A percentile compares a stretch with the other conserved stretches of the same genome.
These are phyloP conservation scores for Aureoboletus auriporus DNA, from an alignment of 768 basidiomycete genomes.

Conservation along the genomic window DNA sequence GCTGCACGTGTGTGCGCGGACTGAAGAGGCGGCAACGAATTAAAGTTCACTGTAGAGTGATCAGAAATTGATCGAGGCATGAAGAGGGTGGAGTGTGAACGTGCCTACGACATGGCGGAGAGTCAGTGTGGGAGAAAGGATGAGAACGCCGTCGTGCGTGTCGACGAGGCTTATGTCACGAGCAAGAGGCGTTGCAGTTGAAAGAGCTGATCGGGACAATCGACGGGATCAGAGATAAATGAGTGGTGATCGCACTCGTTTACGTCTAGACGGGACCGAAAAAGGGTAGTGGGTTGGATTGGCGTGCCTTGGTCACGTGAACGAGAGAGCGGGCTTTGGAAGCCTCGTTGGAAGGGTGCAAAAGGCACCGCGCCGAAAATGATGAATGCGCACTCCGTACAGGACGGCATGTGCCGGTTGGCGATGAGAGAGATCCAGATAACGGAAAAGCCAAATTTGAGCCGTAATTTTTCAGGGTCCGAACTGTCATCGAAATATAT, in stretches of 20 bases:
- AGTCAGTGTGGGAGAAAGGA: slow-evolving; percentile 24
- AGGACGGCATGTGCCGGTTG: slow-evolving; percentile 29
- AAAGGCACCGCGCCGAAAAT: slow-evolving; percentile 32
- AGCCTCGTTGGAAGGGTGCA: slow-evolving; percentile 4
- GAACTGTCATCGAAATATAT: slow-evolving; percentile 28
- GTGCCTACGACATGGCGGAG: slow-evolving; percentile 20
- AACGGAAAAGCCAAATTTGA: slow-evolving; percentile 33
- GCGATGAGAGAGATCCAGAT: slow-evolving; percentile 32
- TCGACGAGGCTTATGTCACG: slow-evolving; percentile 26
- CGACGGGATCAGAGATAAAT: not conserved
- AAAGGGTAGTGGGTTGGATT: slow-evolving; percentile 20
- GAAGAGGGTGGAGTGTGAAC: slow-evolving; percentile 29
- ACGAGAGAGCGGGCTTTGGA: no score
- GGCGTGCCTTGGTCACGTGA: slow-evolving; percentile 25
- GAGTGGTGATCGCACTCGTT: slow-evolving; percentile 27
- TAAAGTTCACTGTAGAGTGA: slow-evolving; percentile 20
- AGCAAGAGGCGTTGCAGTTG: no score
- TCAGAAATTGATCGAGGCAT: slow-evolving; percentile 17
- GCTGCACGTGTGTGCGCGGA: not conserved
- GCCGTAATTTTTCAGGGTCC: slow-evolving; percentile 33
- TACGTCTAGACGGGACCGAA: slow-evolving; percentile 32
- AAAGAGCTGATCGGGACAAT: not conserved
- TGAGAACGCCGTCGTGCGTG: slow-evolving; percentile 25
- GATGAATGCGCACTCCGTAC: slow-evolving; percentile 11
- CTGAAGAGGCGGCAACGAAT: not conserved